Evolutionary conservation across 2,329 filamentous ascomycete species (phyloP).

Genomic region (Ophiostoma perfectum): DNA sequence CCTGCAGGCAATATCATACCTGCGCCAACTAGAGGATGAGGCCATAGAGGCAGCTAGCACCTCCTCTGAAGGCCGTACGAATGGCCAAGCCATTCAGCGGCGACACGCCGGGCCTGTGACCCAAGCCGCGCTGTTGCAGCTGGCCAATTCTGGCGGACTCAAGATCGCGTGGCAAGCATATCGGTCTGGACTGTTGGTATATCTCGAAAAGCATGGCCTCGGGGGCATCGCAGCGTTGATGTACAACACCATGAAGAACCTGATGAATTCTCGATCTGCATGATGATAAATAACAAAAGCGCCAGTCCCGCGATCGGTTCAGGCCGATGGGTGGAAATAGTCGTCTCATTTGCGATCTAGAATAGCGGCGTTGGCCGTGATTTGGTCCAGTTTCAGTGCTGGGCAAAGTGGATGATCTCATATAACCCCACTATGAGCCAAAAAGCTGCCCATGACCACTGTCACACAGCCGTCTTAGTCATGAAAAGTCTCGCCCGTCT

Average conservation of each 20-base stretch:
- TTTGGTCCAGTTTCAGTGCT: neutral
- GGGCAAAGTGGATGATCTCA: slow-evolving; percentile 13
- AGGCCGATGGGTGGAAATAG: neutral
- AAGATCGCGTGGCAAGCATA: slow-evolving; percentile 68
- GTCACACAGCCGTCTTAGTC: neutral
- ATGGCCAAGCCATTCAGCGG: slow-evolving; percentile 33
- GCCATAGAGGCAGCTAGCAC: slow-evolving; percentile 36
- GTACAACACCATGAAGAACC: slow-evolving; percentile 73
- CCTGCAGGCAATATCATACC: slow-evolving; percentile 48
- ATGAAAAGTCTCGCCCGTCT: no score
- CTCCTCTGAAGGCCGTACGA: neutral
- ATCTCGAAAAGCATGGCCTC: slow-evolving; percentile 59
- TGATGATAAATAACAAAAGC: neutral
- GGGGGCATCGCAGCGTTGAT: slow-evolving; percentile 65
- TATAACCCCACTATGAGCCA: slow-evolving; percentile 22
- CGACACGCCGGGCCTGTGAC: slow-evolving; percentile 66
- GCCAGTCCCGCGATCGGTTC: neutral
- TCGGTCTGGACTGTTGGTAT: slow-evolving; percentile 63
- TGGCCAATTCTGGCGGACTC: slow-evolving; percentile 62
- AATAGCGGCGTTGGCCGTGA: neutral
- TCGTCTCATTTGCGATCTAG: neutral
- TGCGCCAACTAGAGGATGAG: slow-evolving; percentile 55
- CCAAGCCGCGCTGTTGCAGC: slow-evolving; percentile 56
- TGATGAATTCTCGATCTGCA: slow-evolving; percentile 45
- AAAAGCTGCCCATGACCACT: neutral